Conservation (phyloP, 2,329 filamentous ascomycete species). For the Trichoderma cornu-damae region DNA sequence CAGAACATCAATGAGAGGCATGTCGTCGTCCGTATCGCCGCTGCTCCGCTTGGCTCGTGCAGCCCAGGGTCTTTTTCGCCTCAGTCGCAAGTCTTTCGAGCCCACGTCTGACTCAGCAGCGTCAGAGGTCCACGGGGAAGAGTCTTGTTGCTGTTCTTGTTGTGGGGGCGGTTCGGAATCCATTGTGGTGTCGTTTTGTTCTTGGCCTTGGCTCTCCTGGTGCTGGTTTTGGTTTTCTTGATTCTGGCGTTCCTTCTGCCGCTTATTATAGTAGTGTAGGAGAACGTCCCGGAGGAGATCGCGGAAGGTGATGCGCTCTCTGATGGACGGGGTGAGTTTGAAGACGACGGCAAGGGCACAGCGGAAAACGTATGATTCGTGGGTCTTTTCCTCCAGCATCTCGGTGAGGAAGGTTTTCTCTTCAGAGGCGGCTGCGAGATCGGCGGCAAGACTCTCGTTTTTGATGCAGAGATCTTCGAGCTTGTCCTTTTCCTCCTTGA, state of each 20-base stretch:
- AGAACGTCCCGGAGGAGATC: not conserved
- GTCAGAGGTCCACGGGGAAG: not conserved
- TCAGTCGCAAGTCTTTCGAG: not conserved
- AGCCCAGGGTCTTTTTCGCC: not conserved
- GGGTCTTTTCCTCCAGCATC: not conserved
- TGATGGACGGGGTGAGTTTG: not conserved
- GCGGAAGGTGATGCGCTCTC: not conserved
- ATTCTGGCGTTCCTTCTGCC: not conserved
- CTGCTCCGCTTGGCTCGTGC: not conserved
- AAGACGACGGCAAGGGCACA: slow-evolving; percentile 4
- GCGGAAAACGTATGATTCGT: slow-evolving; percentile 11
- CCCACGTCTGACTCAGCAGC: not conserved
- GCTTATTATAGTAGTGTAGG: not conserved
- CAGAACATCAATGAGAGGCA: not conserved
- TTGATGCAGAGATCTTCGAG: not conserved
- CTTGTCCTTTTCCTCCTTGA: not conserved
- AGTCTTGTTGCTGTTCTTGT: not conserved
- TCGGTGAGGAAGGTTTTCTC: not conserved
- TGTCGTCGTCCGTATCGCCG: not conserved
- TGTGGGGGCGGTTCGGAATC: not conserved
- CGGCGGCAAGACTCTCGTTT: not conserved
- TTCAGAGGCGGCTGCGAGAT: not conserved
- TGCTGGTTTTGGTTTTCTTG: not conserved
- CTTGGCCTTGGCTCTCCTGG: not conserved
- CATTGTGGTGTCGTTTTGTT: not conserved